A percentile compares a stretch with the other conserved stretches of the same genome.
phyloP scores from a whole-genome alignment of 164 flowering plant genomes.

The Buxus sempervirens region DNA sequence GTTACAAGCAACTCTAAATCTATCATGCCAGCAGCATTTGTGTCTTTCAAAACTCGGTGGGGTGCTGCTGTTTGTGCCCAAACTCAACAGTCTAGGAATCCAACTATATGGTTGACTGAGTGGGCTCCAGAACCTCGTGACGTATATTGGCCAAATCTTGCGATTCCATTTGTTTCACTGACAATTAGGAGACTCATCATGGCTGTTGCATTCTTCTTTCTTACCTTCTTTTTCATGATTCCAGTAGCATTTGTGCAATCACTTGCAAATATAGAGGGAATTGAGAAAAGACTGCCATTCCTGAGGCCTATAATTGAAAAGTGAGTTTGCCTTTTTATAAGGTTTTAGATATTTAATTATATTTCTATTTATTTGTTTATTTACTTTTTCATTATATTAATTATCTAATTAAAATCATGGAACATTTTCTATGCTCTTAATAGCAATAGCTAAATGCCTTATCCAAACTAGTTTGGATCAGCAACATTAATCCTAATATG shows the following conservation, averaged over 20 bases:
- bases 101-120: conserved; percentile 84
- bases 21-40: conserved; percentile 89
- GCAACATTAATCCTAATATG: no score
- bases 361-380: neutral
- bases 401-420: neutral
- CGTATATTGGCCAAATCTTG: conserved; percentile 80
- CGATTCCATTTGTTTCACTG: conserved; percentile 78
- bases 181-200: conserved; percentile 63
- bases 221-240: conserved; percentile 88
- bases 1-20: conserved; percentile 43
- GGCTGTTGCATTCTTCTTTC: conserved; percentile 77
- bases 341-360: conserved; percentile 22
- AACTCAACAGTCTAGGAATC: conserved; percentile 84
- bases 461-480: no score
- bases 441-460: no score
- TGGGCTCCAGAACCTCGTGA: conserved; percentile 97
- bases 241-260: conserved; percentile 88
- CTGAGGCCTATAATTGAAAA: conserved; percentile 54
- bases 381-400: neutral
- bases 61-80: conserved; percentile 96
- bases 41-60: conserved; percentile 85
- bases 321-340: conserved; percentile 26
- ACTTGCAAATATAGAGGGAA: conserved; percentile 82
- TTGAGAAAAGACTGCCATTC: conserved; percentile 66
- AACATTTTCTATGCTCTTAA: neutral